Evolutionary conservation across 441 rosid genomes (phyloP), one percentile per base, ranked within the genome.

Genomic region (Theobroma grandiflorum): DNA sequence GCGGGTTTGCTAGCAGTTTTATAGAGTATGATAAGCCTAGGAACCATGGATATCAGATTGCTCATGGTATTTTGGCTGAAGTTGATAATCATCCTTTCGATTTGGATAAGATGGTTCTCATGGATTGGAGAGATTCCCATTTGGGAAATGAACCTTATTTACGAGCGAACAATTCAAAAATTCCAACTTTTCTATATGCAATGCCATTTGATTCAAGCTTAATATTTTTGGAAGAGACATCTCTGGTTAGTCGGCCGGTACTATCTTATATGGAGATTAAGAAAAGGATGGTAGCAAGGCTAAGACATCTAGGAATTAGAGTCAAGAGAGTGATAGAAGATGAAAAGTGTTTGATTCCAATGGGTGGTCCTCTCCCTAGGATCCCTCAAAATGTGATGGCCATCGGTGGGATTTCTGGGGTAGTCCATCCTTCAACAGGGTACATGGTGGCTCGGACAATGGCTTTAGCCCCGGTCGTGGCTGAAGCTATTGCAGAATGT

Each of bases 61-160:
- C 97, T 70, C 93, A 91, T 78, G 93, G 95, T 3, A 78, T 92
- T 75, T 78, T 92, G 67, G 96, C 93, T 15, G 92, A 92, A 74
- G 93, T 92, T 8, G 95, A 92, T 61, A 72, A 22, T 57, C 96
- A 92, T 50, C 94, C 94, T 9, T 92, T 85, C 80, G 94, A 92
- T 57, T 76, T 91, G 72, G 93, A 92, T 35, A 91, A 90, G 86
- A 88, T 91, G 93, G 85, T 92, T 79, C 85, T 92, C 0, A 92
- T 91, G 94, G 96, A 91, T 81, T 91, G 96, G 96, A 91, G 96
- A 84, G 92, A 91, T 80, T 82, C 93, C 61, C 96, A 91, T 83
- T 47, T 92, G 73, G 92, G 90, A 74, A 92, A 86, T 53, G 93
- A 92, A 53, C 96, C 94, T 72, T 81, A 83, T 68, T 75, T 90